Percentiles rank a stretch among this genome's conserved stretches.
phyloP scores from a whole-genome alignment of 345 rosid genomes.

The Rhizophora apiculata region DNA sequence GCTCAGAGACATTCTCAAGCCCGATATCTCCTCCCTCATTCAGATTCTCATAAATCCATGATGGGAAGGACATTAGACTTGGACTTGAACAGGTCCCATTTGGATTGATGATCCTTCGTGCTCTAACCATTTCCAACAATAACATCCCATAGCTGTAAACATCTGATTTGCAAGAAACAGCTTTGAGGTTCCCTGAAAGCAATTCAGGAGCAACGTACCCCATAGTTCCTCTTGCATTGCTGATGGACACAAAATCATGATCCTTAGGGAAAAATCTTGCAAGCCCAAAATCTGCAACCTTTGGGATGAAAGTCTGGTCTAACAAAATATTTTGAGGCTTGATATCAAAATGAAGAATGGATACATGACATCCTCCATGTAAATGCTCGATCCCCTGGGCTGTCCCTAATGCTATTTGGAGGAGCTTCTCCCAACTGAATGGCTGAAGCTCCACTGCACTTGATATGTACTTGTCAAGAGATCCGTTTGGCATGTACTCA shows the following conservation, averaged over 20 bases:
- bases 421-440: slow-evolving; percentile 26
- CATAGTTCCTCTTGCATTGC: slow-evolving; percentile 21
- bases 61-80: slow-evolving; percentile 4
- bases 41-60: slow-evolving; percentile 26
- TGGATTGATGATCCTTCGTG: slow-evolving; percentile 4
- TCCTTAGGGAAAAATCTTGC: slow-evolving; percentile 24
- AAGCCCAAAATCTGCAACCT: slow-evolving; percentile 35
- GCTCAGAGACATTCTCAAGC: slow-evolving; percentile 17
- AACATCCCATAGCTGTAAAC: slow-evolving; percentile 30
- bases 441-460: slow-evolving; percentile 8
- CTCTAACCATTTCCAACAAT: slow-evolving; percentile 25
- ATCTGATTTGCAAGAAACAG: slow-evolving; percentile 29
- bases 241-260: slow-evolving; percentile 15
- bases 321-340: slow-evolving; percentile 35
- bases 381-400: slow-evolving; percentile 32
- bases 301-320: slow-evolving; percentile 20
- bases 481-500: slow-evolving; percentile 25
- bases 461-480: slow-evolving; percentile 23
- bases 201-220: slow-evolving; percentile 27
- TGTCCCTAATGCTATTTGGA: slow-evolving; percentile 22
- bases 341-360: slow-evolving; percentile 35
- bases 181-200: slow-evolving; percentile 17
- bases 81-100: neutral
- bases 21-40: slow-evolving; percentile 22
- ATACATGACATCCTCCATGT: slow-evolving; percentile 23